Percentiles rank a stretch among this genome's conserved stretches.
phyloP scores from a whole-genome alignment of 164 flowering plant species.

The Kalanchoe fedtschenkoi region DNA sequence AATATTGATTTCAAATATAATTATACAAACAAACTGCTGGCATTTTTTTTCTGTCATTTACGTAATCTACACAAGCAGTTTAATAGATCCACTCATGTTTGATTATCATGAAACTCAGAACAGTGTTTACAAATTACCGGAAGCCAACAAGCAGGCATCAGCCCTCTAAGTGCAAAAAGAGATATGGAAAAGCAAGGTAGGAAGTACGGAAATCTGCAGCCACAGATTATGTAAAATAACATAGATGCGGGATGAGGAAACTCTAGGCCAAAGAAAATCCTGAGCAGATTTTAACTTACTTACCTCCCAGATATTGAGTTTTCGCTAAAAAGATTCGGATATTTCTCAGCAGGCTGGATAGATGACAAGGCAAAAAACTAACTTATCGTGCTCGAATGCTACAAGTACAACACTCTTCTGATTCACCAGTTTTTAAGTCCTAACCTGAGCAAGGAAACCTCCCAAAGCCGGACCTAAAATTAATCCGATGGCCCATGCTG shows the following conservation, averaged over 20 bases:
- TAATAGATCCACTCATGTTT: too few species aligned
- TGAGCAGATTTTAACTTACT: not conserved
- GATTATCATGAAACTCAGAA: not conserved
- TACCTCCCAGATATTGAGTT: conserved; percentile 28
- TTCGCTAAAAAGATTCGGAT: conserved; percentile 19
- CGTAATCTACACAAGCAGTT: too few species aligned
- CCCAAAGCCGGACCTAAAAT: conserved; percentile 25
- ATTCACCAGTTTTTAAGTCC: not conserved
- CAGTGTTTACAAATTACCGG: not conserved
- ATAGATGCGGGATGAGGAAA: not conserved
- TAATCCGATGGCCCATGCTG: conserved; percentile 31
- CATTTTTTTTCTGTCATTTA: too few species aligned
- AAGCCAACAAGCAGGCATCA: not conserved
- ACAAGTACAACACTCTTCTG: not conserved
- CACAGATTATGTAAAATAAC: not conserved
- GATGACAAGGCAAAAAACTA: not conserved
- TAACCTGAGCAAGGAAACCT: conserved; percentile 23
- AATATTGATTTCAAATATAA: too few species aligned
- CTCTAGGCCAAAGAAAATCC: not conserved
- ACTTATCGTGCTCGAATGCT: not conserved
- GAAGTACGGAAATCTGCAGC: conserved; percentile 8
- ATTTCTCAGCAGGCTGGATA: conserved; percentile 30
- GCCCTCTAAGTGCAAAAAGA: not conserved
- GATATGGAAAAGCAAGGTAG: conserved; percentile 1
- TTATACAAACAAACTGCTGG: too few species aligned